Conservation (phyloP, 2,329 filamentous ascomycete genomes). For the Trichoderma guizhouense region DNA sequence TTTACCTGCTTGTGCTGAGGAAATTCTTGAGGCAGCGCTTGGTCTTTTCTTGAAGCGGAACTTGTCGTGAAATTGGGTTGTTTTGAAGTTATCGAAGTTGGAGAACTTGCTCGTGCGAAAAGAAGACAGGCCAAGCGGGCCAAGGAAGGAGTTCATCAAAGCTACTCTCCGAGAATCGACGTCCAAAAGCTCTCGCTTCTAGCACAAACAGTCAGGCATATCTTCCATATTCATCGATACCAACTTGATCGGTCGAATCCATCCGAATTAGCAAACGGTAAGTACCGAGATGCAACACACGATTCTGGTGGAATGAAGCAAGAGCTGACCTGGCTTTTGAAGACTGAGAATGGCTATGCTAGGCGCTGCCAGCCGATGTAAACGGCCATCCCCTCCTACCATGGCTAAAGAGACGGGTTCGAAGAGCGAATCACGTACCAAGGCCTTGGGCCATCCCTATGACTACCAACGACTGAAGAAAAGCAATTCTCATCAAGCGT, state of each 20-base stretch:
- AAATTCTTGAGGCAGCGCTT: not conserved
- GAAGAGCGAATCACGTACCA: not conserved
- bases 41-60: not conserved
- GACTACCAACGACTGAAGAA: conserved; percentile 14
- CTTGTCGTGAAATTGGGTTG: not conserved
- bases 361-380: not conserved
- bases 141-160: not conserved
- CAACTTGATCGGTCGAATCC: not conserved
- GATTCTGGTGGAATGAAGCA: not conserved
- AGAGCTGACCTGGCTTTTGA: not conserved
- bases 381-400: not conserved
- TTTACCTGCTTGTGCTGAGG: not conserved
- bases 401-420: not conserved
- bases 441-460: not conserved
- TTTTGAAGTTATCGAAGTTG: not conserved
- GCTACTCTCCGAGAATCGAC: not conserved
- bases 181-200: not conserved
- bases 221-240: not conserved
- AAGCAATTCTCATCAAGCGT: conserved; percentile 30
- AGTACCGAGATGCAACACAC: not conserved
- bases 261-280: not conserved
- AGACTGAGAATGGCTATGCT: not conserved
- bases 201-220: not conserved
- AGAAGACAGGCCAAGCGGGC: not conserved
- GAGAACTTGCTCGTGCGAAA: not conserved